Evolutionary conservation across 768 basidiomycete species (phyloP), one percentile per base, ranked within the genome.

Genomic region (Leccinum truebloodii): DNA sequence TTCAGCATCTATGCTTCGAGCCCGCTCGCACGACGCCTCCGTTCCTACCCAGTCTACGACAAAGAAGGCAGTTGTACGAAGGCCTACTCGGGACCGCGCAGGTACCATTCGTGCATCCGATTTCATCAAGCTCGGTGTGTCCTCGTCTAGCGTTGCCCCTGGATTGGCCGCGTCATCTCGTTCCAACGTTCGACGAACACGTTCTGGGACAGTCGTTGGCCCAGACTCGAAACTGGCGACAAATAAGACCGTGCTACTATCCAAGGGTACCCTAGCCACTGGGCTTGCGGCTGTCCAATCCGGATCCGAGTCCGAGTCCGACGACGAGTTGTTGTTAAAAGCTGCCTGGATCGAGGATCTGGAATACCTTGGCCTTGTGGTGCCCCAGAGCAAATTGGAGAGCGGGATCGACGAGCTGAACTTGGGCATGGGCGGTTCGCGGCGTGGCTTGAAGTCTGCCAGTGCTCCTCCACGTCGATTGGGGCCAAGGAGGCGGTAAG

Each of bases 31-130:
- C 4, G 67, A 59, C 9, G 30, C 63, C 16, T 32, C 60, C 7
- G 44, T 52, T 0, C 41, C 59, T 9, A n/a, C 50, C 14, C 39
- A 59, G 24, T 55, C 41, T 9, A 55, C 39, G 53, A 49, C 37
- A 48, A 72, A 58, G 64, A 73, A 58, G 12, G 18, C 56, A 24
- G 28, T 34, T 0, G 62, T 58, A 41, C 56, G 52, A 50, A 49
- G 18, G 28, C 52, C 39, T 16, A 46, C 70, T 54, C 71, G 77
- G n/a, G 74, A 73, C n/a, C 79, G 83, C 18, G 82, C 77, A 26
- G 81, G 76, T 61, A 85, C 80, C 55, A 84, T 79, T 67, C 82
- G 77, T 55, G 82, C 78, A 53, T 83, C 78, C n/a, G 81, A 81
- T 62, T 78, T 75, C 52, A 20, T 63, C 35, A 74, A 63, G 35